Conservation (phyloP, 345 rosid genomes). For the Eucalyptus microcorys region DNA sequence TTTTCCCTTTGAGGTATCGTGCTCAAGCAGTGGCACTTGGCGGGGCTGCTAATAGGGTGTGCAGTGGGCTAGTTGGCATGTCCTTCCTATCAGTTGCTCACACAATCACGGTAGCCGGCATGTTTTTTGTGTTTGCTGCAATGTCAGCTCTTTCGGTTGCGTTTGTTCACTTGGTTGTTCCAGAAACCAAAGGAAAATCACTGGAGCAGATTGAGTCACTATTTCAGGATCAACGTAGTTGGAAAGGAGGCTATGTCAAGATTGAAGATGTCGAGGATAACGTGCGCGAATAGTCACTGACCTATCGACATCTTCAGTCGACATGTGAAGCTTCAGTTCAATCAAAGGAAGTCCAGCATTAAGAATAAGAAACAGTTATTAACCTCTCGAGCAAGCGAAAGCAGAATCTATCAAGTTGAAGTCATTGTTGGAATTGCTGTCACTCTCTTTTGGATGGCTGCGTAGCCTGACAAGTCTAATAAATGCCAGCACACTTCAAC, state of each 20-base stretch:
- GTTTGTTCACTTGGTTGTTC: slow-evolving; percentile 36
- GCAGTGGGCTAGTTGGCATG: slow-evolving; percentile 59
- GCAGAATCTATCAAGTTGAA: not conserved
- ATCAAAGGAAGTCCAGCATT: not conserved
- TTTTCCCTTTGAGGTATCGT: slow-evolving; percentile 50
- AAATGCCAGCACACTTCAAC: not conserved
- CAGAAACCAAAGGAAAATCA: slow-evolving; percentile 66
- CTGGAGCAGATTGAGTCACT: slow-evolving; percentile 49
- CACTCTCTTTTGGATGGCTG: not conserved
- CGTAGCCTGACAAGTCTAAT: not conserved
- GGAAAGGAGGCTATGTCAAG: not conserved
- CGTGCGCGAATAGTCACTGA: not conserved
- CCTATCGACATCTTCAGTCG: not conserved
- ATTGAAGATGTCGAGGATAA: not conserved
- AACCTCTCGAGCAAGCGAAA: not conserved
- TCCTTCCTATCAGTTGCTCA: slow-evolving; percentile 42
- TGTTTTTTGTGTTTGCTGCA: slow-evolving; percentile 33
- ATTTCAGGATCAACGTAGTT: slow-evolving; percentile 1
- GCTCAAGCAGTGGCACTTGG: slow-evolving; percentile 66
- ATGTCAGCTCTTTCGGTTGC: slow-evolving; percentile 29
- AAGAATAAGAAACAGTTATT: not conserved
- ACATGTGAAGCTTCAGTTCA: not conserved
- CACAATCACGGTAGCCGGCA: slow-evolving; percentile 45
- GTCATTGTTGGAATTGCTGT: not conserved
- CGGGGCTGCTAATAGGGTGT: slow-evolving; percentile 40